These are phyloP conservation scores for Diplodia corticola DNA, from an alignment of 2,329 filamentous ascomycete species.

Conservation along the genomic window DNA sequence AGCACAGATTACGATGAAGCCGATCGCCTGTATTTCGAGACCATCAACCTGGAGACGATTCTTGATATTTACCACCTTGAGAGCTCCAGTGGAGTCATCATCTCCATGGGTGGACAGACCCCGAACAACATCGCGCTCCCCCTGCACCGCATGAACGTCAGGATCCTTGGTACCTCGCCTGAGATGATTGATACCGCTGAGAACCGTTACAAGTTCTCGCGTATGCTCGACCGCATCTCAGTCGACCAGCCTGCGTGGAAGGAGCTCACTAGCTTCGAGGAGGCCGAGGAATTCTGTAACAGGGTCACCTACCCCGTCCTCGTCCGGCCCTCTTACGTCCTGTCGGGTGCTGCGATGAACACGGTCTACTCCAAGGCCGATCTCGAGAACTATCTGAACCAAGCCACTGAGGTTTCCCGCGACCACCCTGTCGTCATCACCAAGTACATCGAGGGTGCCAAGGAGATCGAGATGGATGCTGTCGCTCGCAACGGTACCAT, in stretches of 20 bases:
- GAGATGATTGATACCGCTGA: conserved; percentile 99
- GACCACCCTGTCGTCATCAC: conserved; percentile 98
- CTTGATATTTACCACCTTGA: conserved; percentile 94
- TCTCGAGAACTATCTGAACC: conserved; percentile 80
- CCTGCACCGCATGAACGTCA: conserved; percentile 83
- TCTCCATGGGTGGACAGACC: conserved; percentile 95
- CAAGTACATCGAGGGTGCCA: conserved; percentile 98
- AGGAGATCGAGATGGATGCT: conserved; percentile 99
- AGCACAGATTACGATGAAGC: conserved; percentile 92
- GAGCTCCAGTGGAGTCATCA: conserved; percentile 77
- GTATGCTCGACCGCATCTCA: conserved; percentile 91
- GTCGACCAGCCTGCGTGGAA: conserved; percentile 99
- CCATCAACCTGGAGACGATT: conserved; percentile 85
- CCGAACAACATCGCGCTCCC: conserved; percentile 97
- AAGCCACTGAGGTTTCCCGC: conserved; percentile 88
- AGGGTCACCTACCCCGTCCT: conserved; percentile 90
- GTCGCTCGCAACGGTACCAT: conserved; percentile 88
- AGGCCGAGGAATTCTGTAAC: conserved; percentile 83
- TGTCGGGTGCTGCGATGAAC: conserved; percentile 98
- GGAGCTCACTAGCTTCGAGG: conserved; percentile 90
- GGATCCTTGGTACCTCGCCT: conserved; percentile 90
- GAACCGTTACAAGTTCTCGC: conserved; percentile 98
- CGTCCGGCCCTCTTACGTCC: conserved; percentile 92
- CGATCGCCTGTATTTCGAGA: conserved; percentile 93
- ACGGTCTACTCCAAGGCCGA: conserved; percentile 97